Conservation (phyloP, 495 filamentous ascomycete species). For the Talaromyces ruber region DNA sequence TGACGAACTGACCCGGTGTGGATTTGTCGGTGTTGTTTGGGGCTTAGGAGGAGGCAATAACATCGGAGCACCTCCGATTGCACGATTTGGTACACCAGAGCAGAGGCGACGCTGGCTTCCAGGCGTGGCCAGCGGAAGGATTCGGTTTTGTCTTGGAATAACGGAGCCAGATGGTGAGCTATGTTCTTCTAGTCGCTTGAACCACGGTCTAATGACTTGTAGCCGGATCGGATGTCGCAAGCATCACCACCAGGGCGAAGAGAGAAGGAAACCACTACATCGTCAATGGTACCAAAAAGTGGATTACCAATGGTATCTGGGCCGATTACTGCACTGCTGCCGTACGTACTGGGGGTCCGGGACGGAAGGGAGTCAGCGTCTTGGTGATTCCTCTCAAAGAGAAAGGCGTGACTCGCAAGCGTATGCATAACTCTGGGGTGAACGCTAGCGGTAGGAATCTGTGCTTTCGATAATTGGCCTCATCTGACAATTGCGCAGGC, state of each 20-base stretch:
- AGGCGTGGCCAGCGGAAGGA: conserved; percentile 35
- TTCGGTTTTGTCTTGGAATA: conserved; percentile 46
- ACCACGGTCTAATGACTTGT: background rate
- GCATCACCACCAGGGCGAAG: conserved; percentile 41
- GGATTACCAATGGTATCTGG: conserved; percentile 50
- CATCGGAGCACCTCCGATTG: conserved; percentile 47
- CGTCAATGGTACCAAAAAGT: conserved; percentile 50
- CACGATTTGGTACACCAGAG: conserved; percentile 39
- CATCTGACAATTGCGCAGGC: conserved; percentile 14
- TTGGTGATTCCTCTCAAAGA: conserved; percentile 42
- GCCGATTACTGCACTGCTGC: conserved; percentile 46
- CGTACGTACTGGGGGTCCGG: conserved; percentile 43
- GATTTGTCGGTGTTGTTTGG: conserved; percentile 37
- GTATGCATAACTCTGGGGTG: conserved; percentile 68
- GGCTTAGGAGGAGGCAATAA: conserved; percentile 42
- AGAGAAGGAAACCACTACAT: conserved; percentile 38
- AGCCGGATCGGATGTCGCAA: conserved; percentile 46
- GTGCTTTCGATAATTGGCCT: conserved; percentile 25
- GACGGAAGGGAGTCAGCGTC: conserved; percentile 37
- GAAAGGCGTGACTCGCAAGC: conserved; percentile 50
- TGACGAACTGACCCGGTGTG: conserved; percentile 38
- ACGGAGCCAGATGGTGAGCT: conserved; percentile 44
- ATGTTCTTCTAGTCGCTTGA: background rate
- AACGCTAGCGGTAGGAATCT: conserved; percentile 27
- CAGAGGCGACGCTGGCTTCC: conserved; percentile 43